Evolutionary conservation across 345 rosid genomes (phyloP), one percentile per base, ranked within the genome.

Genomic region (rapeseed (Brassica napus)): DNA sequence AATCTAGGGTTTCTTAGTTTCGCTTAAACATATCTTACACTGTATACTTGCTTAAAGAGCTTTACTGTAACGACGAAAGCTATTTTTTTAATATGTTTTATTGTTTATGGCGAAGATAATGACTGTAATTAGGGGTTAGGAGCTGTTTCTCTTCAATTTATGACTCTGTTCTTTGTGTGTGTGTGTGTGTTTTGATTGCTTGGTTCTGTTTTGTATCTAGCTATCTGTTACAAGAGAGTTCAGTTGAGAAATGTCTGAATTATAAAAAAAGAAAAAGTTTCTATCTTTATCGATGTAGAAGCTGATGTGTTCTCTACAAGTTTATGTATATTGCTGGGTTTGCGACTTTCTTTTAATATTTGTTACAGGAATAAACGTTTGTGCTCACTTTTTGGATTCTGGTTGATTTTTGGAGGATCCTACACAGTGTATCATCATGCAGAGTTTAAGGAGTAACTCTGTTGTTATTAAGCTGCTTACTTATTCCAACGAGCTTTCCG

Each of bases 401-500:
- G 47, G 10, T 44, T 16, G 68, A 47, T 35, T 49, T 73, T 24
- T 49, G 71, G 62, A 79, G 75, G 35, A 34, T 4, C 47, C 47
- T 39, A 39, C 21, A 9, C 14, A 63, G 11, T 37, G 28, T 32
- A 12, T 39, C 80, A 70, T 65, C 39, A 60, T 35, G 75, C 79
- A 62, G 81, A 82, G 61, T 75, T 88, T 86, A 92, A 82, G 60
- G 2, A 65, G 79, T 70, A 81, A 73, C 49, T 76, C 84, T 64
- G 64, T 82, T 64, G 66, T 82, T 47, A 37, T 82, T 39, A 87
- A 55, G 81, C 92, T 86, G 15, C 87, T 95, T 79, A 64, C 90
- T 26, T 91, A 91, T 80, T 86, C 96, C 0, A 65, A 83, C 24
- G 98, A 93, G 82, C 94, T 93, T 66, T 68, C 77, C 32, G 92